Base-by-base conservation (phyloP, 2,329 filamentous ascomycete genomes). In the Penicillium sp. region DNA sequence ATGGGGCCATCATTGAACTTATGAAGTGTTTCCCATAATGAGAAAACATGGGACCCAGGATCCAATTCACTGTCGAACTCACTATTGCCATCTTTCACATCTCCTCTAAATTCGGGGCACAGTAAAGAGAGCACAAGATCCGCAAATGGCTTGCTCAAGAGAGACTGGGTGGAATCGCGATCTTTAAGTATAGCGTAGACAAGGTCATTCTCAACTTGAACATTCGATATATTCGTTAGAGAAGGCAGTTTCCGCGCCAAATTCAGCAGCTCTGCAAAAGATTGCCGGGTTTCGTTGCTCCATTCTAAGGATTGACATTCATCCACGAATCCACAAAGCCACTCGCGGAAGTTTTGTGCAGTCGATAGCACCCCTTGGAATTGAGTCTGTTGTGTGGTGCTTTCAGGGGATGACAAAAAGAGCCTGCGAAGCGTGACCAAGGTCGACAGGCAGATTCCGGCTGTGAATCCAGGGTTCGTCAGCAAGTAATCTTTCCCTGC, bases 371-470 rank as follows among this genome's bases (percentile, higher is more conserved):
- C 96, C 6, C 85, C 84, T 65, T 85, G 85, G 73, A 94, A 90
- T 68, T 97, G 91, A 61, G 85, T 92, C 72, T 96, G 91, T 69
- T 97, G 92, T 0, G 91, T 94, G 4, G 90, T 94, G 69, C 87
- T 92, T 13, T 90, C 87, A 69, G 93, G 89, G 35, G 85, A 87
- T 1, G 89, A 89, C 46, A 88, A 85, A 16, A 96, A 80, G 69
- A 97, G 93, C 8, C 88, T 84, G 48, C 89, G 85, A 22, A 98
- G 81, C 2, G 92, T 93, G 3, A 93, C 87, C 3, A 98, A 79
- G 0, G 90, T 89, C 0, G 92, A 92, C 19, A 97, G 79, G 0
- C 89, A 85, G 65, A 93, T 90, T 0, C 93, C 94, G 11, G 91
- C 88, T 45, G 96, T 81, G 69, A 97, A 97, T 0, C 88, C 89